phyloP scores from a whole-genome alignment of 352 stramenopile genomes.

The Phytopythium delawarense region DNA sequence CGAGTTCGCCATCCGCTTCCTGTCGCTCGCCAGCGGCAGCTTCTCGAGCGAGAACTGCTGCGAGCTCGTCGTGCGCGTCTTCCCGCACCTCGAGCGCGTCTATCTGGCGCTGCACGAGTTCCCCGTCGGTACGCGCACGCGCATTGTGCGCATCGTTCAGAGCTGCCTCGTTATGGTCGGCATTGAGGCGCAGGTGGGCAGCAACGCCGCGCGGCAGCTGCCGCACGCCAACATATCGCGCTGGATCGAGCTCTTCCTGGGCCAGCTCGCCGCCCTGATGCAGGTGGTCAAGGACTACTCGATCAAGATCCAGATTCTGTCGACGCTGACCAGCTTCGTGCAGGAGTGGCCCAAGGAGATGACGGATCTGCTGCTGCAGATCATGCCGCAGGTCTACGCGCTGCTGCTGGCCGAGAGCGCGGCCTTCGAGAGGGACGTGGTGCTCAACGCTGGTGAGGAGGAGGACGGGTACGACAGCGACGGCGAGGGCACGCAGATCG shows the following conservation, averaged over 20 bases:
- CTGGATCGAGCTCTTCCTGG: slow-evolving; percentile 71
- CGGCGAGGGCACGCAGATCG: slow-evolving; percentile 58
- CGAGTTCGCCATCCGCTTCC: slow-evolving; percentile 69
- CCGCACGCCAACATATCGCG: slow-evolving; percentile 60
- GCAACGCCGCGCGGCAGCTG: slow-evolving; percentile 43
- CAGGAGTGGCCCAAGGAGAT: slow-evolving; percentile 83
- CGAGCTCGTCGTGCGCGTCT: slow-evolving; percentile 67
- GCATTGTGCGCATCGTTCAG: slow-evolving; percentile 72
- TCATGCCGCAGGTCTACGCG: slow-evolving; percentile 66
- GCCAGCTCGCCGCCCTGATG: slow-evolving; percentile 38
- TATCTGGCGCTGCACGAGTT: slow-evolving; percentile 49
- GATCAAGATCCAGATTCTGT: slow-evolving; percentile 77
- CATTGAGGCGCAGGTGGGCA: slow-evolving; percentile 81
- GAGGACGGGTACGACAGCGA: slow-evolving; percentile 80
- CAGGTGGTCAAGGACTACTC: slow-evolving; percentile 50
- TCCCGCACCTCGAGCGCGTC: slow-evolving; percentile 65
- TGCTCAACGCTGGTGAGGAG: slow-evolving; percentile 42
- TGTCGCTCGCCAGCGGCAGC: slow-evolving; percentile 64
- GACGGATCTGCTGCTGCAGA: slow-evolving; percentile 59
- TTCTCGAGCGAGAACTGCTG: slow-evolving; percentile 81
- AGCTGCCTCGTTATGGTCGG: slow-evolving; percentile 75
- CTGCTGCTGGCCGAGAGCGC: slow-evolving; percentile 40
- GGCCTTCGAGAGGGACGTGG: slow-evolving; percentile 52
- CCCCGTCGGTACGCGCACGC: slow-evolving; percentile 38
- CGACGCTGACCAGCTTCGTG: slow-evolving; percentile 71